Base-by-base conservation (phyloP, 2,329 filamentous ascomycete species). In the Rhynchosporium agropyri region DNA sequence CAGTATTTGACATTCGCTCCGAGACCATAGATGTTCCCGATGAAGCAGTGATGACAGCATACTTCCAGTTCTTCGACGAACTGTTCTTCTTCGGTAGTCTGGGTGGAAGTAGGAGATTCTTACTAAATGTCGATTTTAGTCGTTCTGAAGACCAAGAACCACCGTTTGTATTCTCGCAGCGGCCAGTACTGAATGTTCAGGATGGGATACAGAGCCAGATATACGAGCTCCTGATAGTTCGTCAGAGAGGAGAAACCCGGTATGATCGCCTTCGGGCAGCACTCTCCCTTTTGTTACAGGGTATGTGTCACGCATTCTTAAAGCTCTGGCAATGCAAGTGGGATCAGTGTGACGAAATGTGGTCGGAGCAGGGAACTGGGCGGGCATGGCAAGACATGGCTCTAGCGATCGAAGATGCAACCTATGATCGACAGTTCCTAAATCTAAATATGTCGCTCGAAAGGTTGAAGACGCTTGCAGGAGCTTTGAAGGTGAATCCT, bases 31-130 rank as follows among this genome's bases (percentile, higher is more conserved):
- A 53, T 20, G 20, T 58, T 1, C 36, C 31, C 13, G 49, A 64
- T 12, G 15, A 12, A 10, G 50, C 40, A 13, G 58, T 65, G 9
- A 15, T 65, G 3, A 42, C 28, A 1, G 46, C 61, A 3, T 65
- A 65, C 46, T 42, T 46, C 7, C 53, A 51, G 6, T 48, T 63
- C 4, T 65, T 65, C 53, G 61, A 65, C 36, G 61, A 61, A 4
- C 48, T 65, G 0, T 65, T 65, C 26, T 65, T 63, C 58, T 61
- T 65, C 31, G 60, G 63, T 3, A 61, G 40, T 26, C 26, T 65
- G 5, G 42, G 29, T n/a, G 49, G 43, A 15, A 58, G 56, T n/a
- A 49, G 40, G 38, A 43, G 56, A 9, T 58, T 43, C 48, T 10
- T 49, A 6, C 20, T 58, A 4, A 45, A 49, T 10, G 26, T 33